Percentiles rank a stretch among this genome's conserved stretches.
These are phyloP conservation scores for Selaginella moellendorffii DNA, from an alignment of 75 land plant species.

Conservation along the genomic window DNA sequence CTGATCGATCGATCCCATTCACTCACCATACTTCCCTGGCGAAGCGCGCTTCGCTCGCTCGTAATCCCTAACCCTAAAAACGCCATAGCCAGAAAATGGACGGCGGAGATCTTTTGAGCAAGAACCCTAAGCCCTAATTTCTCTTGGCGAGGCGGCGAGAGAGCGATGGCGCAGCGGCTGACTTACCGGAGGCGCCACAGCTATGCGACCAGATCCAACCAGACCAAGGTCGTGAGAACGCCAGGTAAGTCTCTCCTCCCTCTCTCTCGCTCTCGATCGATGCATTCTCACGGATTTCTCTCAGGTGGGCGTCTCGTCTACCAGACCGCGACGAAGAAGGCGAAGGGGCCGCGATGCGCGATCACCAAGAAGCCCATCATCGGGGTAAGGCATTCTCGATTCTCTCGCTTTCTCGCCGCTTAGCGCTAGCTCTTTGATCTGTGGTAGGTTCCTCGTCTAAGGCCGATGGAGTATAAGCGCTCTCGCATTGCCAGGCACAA, in stretches of 20 bases:
- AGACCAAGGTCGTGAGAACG: slow-evolving; percentile 55
- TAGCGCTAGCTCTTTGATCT: neutral
- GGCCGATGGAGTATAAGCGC: slow-evolving; percentile 63
- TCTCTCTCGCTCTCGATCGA: neutral
- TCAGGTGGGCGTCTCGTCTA: slow-evolving; percentile 74
- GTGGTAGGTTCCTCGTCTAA: slow-evolving; percentile 59
- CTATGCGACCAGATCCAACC: slow-evolving; percentile 64
- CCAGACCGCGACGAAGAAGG: slow-evolving; percentile 67
- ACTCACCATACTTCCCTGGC: too few species aligned
- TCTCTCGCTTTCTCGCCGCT: neutral
- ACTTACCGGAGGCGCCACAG: slow-evolving; percentile 52
- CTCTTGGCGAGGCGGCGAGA: too few species aligned
- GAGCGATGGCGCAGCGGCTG: slow-evolving; percentile 53
- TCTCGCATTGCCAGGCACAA: slow-evolving; percentile 53
- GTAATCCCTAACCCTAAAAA: too few species aligned
- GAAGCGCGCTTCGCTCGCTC: too few species aligned
- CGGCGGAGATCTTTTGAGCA: too few species aligned
- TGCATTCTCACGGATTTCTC: neutral
- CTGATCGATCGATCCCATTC: too few species aligned
- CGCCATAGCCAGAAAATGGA: too few species aligned
- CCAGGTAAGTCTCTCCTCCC: slow-evolving; percentile 25
- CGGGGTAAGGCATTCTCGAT: slow-evolving; percentile 34
- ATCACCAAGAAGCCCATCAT: slow-evolving; percentile 79
- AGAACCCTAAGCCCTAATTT: too few species aligned
- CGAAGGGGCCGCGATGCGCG: slow-evolving; percentile 76